Evolutionary conservation across 176 grass and related monocot species (phyloP).

Genomic region (Carex cristatella): DNA sequence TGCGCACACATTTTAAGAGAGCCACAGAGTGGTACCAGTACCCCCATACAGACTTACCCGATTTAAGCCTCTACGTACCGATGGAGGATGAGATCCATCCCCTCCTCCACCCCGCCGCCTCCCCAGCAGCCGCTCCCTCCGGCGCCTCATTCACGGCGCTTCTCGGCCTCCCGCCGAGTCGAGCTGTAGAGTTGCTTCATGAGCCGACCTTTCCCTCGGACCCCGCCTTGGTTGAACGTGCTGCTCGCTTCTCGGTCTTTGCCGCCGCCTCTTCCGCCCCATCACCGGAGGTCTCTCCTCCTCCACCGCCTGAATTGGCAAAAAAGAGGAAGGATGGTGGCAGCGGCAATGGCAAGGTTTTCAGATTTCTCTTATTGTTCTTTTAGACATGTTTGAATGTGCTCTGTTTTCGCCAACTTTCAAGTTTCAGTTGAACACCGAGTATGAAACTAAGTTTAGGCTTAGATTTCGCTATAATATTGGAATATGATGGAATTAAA

Average conservation of each 20-base stretch:
- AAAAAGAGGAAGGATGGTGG: constrained; percentile 55
- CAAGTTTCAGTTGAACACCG: not conserved
- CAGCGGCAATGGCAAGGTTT: constrained; percentile 19
- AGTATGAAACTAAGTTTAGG: not conserved
- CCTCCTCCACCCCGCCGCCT: not conserved
- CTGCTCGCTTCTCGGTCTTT: constrained; percentile 50
- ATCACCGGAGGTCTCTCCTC: constrained; percentile 2
- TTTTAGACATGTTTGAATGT: not conserved
- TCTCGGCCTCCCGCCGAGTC: constrained; percentile 36
- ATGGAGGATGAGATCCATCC: constrained; percentile 39
- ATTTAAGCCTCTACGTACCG: not conserved
- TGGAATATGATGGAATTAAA: too few relatives aligned
- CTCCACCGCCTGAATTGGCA: constrained; percentile 1
- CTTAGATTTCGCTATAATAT: too few relatives aligned
- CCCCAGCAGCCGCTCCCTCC: not conserved
- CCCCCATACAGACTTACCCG: not conserved
- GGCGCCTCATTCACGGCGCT: constrained; percentile 58
- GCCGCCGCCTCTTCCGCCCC: constrained; percentile 30
- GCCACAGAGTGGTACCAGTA: not conserved
- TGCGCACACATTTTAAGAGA: not conserved
- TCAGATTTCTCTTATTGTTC: not conserved
- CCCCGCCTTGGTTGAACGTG: constrained; percentile 45
- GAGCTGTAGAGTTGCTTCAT: constrained; percentile 42
- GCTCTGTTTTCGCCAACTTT: not conserved
- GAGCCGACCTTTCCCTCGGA: constrained; percentile 54